Percentiles rank a stretch among this genome's conserved stretches.
Conservation (phyloP, 805 yeast species). For the Saccharomycopsis sp. region DNA sequence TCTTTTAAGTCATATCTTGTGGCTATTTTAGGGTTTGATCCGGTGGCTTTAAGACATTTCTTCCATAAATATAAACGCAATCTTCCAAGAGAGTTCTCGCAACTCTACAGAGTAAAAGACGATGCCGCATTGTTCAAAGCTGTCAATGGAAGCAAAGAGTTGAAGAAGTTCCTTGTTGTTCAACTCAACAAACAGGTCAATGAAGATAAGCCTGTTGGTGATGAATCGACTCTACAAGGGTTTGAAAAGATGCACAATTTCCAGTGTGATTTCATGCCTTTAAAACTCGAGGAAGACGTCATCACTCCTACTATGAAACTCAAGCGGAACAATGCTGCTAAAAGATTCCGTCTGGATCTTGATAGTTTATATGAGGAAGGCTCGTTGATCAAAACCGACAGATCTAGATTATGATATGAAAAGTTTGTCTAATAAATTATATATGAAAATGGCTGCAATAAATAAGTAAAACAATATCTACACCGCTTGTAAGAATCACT, state of each 20-base stretch:
- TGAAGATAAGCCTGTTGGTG: not conserved
- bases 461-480: no score
- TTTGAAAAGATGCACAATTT: constrained; percentile 47
- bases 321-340: constrained; percentile 36
- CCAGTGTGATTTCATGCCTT: constrained; percentile 40
- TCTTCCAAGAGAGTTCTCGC: not conserved
- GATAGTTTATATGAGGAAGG: constrained; percentile 39
- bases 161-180: constrained; percentile 28
- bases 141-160: constrained; percentile 29
- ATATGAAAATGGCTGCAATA: not conserved
- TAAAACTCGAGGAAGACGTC: constrained; percentile 42
- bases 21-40: constrained; percentile 49
- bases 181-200: constrained; percentile 11
- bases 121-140: constrained; percentile 27
- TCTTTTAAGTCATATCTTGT: constrained; percentile 45
- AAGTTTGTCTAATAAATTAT: no score
- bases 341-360: constrained; percentile 32
- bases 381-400: constrained; percentile 14
- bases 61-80: not conserved
- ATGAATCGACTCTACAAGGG: constrained; percentile 32
- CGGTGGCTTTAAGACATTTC: constrained; percentile 23
- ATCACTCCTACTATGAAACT: constrained; percentile 51
- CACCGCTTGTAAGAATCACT: no score
- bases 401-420: not conserved
- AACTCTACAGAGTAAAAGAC: constrained; percentile 17